Evolutionary conservation across 73 alveolate species (phyloP).

Genomic region (Paramecium primaurelia): DNA sequence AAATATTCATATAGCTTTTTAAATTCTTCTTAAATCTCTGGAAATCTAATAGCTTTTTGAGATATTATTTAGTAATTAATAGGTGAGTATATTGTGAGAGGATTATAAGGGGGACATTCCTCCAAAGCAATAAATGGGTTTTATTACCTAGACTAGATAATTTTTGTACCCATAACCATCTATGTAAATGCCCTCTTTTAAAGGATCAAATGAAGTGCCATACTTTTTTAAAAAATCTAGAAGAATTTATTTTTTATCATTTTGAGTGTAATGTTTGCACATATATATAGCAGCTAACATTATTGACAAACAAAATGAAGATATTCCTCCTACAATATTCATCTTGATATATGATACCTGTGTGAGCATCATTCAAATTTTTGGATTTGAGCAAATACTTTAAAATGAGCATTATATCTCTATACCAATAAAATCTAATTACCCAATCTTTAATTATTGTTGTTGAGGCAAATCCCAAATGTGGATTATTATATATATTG

Average conservation of each 20-base stretch:
- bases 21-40: not conserved
- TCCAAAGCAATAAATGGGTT: not conserved
- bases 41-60: not conserved
- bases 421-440: not conserved
- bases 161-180: not conserved
- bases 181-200: not conserved
- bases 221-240: constrained; percentile 11
- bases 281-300: constrained; percentile 47
- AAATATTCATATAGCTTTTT: not conserved
- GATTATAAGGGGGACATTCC: not conserved
- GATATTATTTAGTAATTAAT: not conserved
- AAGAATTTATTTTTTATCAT: constrained; percentile 14
- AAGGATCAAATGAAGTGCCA: constrained; percentile 16
- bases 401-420: not conserved
- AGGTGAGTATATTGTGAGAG: constrained; percentile 40
- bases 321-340: not conserved
- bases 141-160: not conserved
- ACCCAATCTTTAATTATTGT: not conserved
- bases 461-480: constrained; percentile 34
- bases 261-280: not conserved
- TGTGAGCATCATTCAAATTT: constrained; percentile 24
- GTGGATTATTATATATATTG: not conserved
- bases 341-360: not conserved
- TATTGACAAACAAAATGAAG: constrained; percentile 44
- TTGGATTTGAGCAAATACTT: constrained; percentile 10